Evolutionary conservation across 1,284 basidiomycete genomes (phyloP).

Genomic region (Ceratobasidium sp.): DNA sequence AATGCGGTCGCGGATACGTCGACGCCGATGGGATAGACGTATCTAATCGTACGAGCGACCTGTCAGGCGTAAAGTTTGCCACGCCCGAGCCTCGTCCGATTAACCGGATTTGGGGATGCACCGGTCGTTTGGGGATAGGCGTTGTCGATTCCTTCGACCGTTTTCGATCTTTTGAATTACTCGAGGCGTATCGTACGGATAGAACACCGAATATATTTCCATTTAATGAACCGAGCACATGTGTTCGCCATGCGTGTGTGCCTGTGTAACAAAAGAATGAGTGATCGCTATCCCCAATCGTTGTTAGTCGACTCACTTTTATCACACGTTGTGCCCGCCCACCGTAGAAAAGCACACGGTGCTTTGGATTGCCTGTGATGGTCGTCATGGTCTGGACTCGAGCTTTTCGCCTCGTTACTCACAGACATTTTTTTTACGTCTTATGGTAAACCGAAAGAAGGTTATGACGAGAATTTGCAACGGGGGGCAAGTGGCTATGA

Average conservation of each 20-base stretch:
- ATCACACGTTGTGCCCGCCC: slow-evolving; percentile 2
- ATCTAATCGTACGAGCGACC: neutral
- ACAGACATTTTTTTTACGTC: slow-evolving; percentile 26
- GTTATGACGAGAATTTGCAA: neutral
- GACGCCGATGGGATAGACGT: neutral
- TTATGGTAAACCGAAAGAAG: neutral
- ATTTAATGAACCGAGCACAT: neutral
- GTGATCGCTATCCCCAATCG: neutral
- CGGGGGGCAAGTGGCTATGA: slow-evolving; percentile 12
- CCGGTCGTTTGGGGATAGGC: neutral
- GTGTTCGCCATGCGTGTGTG: neutral
- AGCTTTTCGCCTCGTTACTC: slow-evolving; percentile 15
- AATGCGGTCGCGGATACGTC: neutral
- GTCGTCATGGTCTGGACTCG: neutral
- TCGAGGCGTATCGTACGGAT: neutral
- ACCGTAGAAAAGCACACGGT: neutral
- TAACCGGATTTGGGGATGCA: neutral
- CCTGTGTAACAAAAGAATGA: neutral
- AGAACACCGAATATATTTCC: neutral
- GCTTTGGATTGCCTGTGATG: neutral
- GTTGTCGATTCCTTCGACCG: too few species aligned
- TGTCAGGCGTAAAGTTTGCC: neutral
- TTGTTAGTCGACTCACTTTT: neutral
- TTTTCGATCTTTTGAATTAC: neutral
- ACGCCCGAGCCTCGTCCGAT: neutral